These are phyloP conservation scores for Cyclocybe aegerita DNA, from an alignment of 768 basidiomycete genomes.

Conservation along the genomic window DNA sequence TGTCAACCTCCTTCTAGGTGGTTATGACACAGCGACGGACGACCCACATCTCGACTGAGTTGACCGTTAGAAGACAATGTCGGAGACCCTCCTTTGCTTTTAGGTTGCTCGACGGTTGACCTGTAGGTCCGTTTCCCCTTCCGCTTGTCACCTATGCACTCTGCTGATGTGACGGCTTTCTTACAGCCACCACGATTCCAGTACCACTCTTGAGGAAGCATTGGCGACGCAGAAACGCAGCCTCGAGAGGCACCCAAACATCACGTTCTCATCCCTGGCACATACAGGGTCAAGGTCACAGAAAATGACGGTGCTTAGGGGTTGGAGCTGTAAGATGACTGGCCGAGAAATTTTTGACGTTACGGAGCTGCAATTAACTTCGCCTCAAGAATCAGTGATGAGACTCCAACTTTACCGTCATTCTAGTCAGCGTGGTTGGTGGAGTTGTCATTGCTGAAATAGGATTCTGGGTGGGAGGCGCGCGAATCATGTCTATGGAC, in stretches of 20 bases:
- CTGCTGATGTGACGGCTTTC: not conserved
- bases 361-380: constrained; percentile 7
- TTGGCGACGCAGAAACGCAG: constrained; percentile 82
- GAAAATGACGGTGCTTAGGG: constrained; percentile 89
- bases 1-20: constrained; percentile 94
- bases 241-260: constrained; percentile 88
- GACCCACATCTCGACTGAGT: constrained; percentile 90
- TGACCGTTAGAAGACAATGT: constrained; percentile 91
- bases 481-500: too few relatives aligned
- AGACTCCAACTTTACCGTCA: too few relatives aligned
- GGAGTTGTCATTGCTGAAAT: too few relatives aligned
- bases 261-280: constrained; percentile 73
- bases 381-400: too few relatives aligned
- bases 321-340: constrained; percentile 58
- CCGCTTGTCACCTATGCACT: not conserved
- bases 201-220: constrained; percentile 83
- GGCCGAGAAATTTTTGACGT: too few relatives aligned
- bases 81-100: constrained; percentile 83
- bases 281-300: constrained; percentile 87
- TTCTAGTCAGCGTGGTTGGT: too few relatives aligned
- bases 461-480: too few relatives aligned
- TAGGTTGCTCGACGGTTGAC: constrained; percentile 86
- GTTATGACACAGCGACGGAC: constrained; percentile 78
- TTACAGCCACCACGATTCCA: constrained; percentile 85
- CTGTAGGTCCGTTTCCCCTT: too few relatives aligned